These are phyloP conservation scores for Cucumis melo DNA, from an alignment of 306 rosid genomes.

Conservation along the genomic window DNA sequence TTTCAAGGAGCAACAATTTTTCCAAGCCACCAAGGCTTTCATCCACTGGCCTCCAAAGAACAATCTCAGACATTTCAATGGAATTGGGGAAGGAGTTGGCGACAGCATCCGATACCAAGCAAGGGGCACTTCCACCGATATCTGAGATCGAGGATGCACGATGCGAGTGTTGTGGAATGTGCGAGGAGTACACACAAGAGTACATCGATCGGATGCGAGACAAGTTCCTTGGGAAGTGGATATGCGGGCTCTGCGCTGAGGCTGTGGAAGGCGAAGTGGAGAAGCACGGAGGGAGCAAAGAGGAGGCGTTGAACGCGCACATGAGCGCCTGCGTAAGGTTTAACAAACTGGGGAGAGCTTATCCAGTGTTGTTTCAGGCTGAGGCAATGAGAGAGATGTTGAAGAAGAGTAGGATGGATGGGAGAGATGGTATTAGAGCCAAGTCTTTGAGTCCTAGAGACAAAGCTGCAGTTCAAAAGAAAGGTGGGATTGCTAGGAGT, in stretches of 20 bases:
- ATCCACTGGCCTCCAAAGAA: slow-evolving; percentile 44
- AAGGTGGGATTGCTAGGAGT: slow-evolving; percentile 59
- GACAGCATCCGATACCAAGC: neutral
- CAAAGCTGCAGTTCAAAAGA: slow-evolving; percentile 30
- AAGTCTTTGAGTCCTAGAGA: slow-evolving; percentile 81
- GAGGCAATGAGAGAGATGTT: slow-evolving; percentile 89
- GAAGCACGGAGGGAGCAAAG: slow-evolving; percentile 68
- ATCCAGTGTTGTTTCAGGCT: slow-evolving; percentile 77
- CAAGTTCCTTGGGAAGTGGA: slow-evolving; percentile 58
- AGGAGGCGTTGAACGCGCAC: slow-evolving; percentile 57
- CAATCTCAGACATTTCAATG: slow-evolving; percentile 62
- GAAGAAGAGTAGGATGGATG: slow-evolving; percentile 54
- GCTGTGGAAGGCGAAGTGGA: slow-evolving; percentile 84
- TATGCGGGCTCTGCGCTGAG: slow-evolving; percentile 77
- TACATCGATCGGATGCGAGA: slow-evolving; percentile 54
- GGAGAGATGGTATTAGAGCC: slow-evolving; percentile 29
- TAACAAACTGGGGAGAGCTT: slow-evolving; percentile 70
- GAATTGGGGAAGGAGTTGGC: slow-evolving; percentile 38
- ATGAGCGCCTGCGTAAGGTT: slow-evolving; percentile 74
- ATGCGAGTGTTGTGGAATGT: slow-evolving; percentile 96
- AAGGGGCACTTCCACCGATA: slow-evolving; percentile 33
- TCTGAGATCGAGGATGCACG: slow-evolving; percentile 69
- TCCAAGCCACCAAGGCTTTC: slow-evolving; percentile 46
- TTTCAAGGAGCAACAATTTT: slow-evolving; percentile 19
- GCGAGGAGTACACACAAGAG: slow-evolving; percentile 82